Base-by-base conservation (phyloP, 768 basidiomycete species). In the Suillus paluster region DNA sequence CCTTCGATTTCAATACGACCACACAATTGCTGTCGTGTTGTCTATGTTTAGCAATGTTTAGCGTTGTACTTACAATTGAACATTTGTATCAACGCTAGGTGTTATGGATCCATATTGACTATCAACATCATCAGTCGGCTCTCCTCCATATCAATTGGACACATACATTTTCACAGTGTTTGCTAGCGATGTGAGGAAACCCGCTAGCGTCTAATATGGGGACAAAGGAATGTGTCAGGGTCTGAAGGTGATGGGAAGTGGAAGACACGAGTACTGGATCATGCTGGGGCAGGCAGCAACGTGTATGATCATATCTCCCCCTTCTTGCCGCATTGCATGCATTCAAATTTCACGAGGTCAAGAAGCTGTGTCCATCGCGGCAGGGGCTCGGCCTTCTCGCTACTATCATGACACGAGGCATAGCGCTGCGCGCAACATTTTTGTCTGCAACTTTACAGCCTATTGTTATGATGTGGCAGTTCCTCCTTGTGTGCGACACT, bases 281-380 rank as follows among this genome's bases (percentile, higher is more conserved):
- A 55, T 25, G 17, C 5, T 39, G 17, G 17, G 53, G 53, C 36
- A 55, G 53, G 53, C 23, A 55, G 38, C 53, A 55, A 55, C 53
- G 53, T 55, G 53, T 55, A 36, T 11, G 53, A 55, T 38, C 36
- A 21, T 38, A 38, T 55, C 19, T 38, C 53, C 53, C 15, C 53
- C 53, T 38, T 54, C 36, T 38, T 39, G 23, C 36, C 53, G 36
- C 36, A 39, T 39, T 5, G 17, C 17, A 39, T 25, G 34, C 34
- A 36, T 36, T 53, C n/a, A n/a, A n/a, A n/a, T n/a, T n/a, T n/a
- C 52, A 34, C 52, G 52, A 53, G 52, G 34, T n/a, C 7, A 23
- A 23, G n/a, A 21, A 36, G 27, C 27, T 50, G 49, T 30, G 49
- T 17, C 27, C 27, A 30, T 27, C 33, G 14, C 8, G 23, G 17